Percentiles rank a stretch among this genome's conserved stretches.
phyloP scores from a whole-genome alignment of 2,329 filamentous ascomycete genomes.

The Lachnellula cervina region DNA sequence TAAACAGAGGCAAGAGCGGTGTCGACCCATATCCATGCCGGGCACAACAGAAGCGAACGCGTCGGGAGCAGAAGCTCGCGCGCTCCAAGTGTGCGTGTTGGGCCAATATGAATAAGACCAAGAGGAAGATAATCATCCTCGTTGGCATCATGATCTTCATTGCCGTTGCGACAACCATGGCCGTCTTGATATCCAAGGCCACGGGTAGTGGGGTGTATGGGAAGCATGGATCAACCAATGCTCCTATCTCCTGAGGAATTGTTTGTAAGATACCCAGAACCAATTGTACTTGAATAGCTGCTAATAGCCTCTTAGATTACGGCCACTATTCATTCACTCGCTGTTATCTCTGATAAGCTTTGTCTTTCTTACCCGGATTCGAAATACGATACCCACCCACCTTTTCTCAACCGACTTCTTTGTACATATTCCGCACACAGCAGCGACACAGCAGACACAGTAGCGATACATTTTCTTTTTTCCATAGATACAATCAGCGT shows the following conservation, averaged over 20 bases:
- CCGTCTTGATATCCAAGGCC: not conserved
- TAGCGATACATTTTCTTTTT: not conserved
- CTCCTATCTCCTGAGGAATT: not conserved
- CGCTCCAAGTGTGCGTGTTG: not conserved
- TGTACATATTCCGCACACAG: not conserved
- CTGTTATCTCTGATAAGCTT: not conserved
- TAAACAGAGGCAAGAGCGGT: not conserved
- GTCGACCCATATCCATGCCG: not conserved
- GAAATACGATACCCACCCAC: not conserved
- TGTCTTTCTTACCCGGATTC: not conserved
- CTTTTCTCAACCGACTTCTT: not conserved
- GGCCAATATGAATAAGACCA: not conserved
- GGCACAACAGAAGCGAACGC: not conserved
- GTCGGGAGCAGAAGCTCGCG: not conserved
- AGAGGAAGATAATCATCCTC: not conserved
- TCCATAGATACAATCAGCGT: not conserved
- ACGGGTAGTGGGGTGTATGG: not conserved
- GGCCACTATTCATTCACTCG: not conserved
- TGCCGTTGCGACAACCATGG: not conserved
- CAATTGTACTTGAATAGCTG: not conserved
- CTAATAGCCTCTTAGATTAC: not conserved
- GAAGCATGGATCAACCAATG: not conserved
- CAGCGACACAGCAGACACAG: too few relatives aligned
- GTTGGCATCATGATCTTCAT: not conserved
- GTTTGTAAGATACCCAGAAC: not conserved